Conservation (phyloP, 2,329 filamentous ascomycete genomes). For the Onygena corvina region DNA sequence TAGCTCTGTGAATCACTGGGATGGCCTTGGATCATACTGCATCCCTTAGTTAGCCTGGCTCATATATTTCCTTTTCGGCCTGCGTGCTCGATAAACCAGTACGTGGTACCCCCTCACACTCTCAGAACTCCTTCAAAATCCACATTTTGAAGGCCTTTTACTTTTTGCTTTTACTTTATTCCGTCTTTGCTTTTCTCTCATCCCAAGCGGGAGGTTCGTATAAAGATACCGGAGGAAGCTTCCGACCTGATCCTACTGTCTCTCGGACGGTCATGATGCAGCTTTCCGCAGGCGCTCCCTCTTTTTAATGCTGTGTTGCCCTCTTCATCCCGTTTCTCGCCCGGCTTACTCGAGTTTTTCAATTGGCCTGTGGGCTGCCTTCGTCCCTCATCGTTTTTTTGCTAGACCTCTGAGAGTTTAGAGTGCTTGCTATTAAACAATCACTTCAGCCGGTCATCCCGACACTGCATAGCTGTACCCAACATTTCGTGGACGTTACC, state of each 20-base stretch:
- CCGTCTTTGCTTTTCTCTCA: not conserved
- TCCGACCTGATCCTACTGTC: not conserved
- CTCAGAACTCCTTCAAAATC: slow-evolving; percentile 2
- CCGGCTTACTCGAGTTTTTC: not conserved
- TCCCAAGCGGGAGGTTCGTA: slow-evolving; percentile 6
- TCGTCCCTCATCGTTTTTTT: not conserved
- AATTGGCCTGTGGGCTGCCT: not conserved
- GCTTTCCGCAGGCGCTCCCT: slow-evolving; percentile 1
- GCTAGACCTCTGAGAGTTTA: not conserved
- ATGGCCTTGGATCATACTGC: slow-evolving; percentile 5
- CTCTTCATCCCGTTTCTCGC: not conserved
- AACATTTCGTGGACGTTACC: not conserved
- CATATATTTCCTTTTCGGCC: slow-evolving; percentile 4
- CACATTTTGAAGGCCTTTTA: not conserved
- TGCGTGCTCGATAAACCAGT: not conserved
- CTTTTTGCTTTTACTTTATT: not conserved
- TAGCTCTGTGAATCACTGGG: slow-evolving; percentile 4
- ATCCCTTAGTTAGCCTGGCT: slow-evolving; percentile 5
- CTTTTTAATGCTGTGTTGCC: slow-evolving; percentile 1
- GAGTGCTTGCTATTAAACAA: slow-evolving; percentile 5
- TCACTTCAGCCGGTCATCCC: not conserved
- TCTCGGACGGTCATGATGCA: slow-evolving; percentile 2
- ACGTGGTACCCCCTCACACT: not conserved
- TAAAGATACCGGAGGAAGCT: slow-evolving; percentile 6
- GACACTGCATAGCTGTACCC: not conserved